phyloP scores from a whole-genome alignment of 495 filamentous ascomycete genomes.

The Aspergillus nanangensis region DNA sequence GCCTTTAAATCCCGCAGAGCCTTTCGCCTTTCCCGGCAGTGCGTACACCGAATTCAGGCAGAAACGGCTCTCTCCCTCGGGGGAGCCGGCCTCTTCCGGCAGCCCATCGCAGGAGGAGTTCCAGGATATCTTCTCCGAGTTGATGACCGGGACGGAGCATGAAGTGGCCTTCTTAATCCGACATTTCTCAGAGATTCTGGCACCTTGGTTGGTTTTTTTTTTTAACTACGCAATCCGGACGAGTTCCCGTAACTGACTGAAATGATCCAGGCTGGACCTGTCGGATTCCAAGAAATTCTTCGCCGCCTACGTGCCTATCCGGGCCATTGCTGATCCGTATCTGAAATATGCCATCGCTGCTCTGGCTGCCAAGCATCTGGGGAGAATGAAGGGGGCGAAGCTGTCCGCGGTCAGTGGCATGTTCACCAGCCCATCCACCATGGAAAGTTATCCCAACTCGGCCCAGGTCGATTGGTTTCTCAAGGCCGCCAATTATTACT shows the following conservation, averaged over 20 bases:
- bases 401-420: slow-evolving; percentile 16
- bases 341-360: slow-evolving; percentile 36
- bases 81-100: slow-evolving; percentile 9
- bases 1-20: slow-evolving; percentile 4
- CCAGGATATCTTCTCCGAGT: slow-evolving; percentile 37
- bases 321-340: slow-evolving; percentile 27
- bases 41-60: slow-evolving; percentile 1
- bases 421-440: slow-evolving; percentile 30
- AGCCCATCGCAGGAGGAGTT: slow-evolving; percentile 30
- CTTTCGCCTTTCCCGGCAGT: not conserved
- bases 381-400: slow-evolving; percentile 31
- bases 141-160: slow-evolving; percentile 37
- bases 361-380: slow-evolving; percentile 39
- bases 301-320: slow-evolving; percentile 31
- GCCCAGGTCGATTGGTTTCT: slow-evolving; percentile 36
- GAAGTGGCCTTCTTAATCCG: slow-evolving; percentile 36
- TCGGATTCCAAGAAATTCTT: slow-evolving; percentile 38
- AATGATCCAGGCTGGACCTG: slow-evolving; percentile 30
- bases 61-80: slow-evolving; percentile 6
- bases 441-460: slow-evolving; percentile 35
- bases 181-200: slow-evolving; percentile 32
- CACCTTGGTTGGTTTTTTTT: slow-evolving; percentile 26
- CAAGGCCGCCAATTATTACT: slow-evolving; percentile 42
- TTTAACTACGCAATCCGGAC: not conserved
- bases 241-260: slow-evolving; percentile 5